Evolutionary conservation across 495 filamentous ascomycete genomes (phyloP).

Genomic region (Filosporella fistucella): DNA sequence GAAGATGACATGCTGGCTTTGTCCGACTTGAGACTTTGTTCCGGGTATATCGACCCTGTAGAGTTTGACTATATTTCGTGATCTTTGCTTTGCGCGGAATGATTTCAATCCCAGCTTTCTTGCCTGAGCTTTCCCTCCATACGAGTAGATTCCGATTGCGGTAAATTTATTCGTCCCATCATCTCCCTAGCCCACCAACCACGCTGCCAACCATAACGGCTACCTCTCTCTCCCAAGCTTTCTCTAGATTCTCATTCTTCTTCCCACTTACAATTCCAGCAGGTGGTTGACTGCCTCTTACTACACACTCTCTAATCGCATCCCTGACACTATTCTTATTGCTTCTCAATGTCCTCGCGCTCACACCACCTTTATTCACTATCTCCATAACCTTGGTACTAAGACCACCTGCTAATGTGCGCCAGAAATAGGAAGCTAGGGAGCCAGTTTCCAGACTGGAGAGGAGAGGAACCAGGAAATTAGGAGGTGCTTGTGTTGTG

Average conservation of each 20-base stretch:
- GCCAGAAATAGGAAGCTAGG: slow-evolving; percentile 87
- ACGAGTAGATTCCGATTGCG: too few relatives aligned
- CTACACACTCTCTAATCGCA: slow-evolving; percentile 77
- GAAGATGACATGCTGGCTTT: too few relatives aligned
- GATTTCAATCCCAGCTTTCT: too few relatives aligned
- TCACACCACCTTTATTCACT: slow-evolving; percentile 71
- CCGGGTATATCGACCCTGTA: too few relatives aligned
- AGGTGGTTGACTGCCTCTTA: slow-evolving; percentile 59
- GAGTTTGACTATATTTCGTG: too few relatives aligned
- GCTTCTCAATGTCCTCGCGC: slow-evolving; percentile 71
- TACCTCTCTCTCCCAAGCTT: slow-evolving; percentile 82
- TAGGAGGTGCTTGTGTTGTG: slow-evolving; percentile 31
- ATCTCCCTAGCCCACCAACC: slow-evolving; percentile 28
- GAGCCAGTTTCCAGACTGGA: slow-evolving; percentile 80
- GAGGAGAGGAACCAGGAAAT: slow-evolving; percentile 71
- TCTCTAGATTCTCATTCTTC: slow-evolving; percentile 37
- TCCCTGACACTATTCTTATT: slow-evolving; percentile 72
- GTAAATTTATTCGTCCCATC: too few relatives aligned
- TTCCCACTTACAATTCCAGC: slow-evolving; percentile 34
- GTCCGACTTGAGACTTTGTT: too few relatives aligned
- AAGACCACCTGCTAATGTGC: slow-evolving; percentile 74
- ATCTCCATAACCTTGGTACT: slow-evolving; percentile 79
- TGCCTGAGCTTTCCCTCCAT: too few relatives aligned
- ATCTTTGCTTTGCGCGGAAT: too few relatives aligned
- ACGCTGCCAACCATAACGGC: slow-evolving; percentile 91